Base-by-base conservation (phyloP, 2,329 filamentous ascomycete genomes). In the Ceratocystis diversiconidia region DNA sequence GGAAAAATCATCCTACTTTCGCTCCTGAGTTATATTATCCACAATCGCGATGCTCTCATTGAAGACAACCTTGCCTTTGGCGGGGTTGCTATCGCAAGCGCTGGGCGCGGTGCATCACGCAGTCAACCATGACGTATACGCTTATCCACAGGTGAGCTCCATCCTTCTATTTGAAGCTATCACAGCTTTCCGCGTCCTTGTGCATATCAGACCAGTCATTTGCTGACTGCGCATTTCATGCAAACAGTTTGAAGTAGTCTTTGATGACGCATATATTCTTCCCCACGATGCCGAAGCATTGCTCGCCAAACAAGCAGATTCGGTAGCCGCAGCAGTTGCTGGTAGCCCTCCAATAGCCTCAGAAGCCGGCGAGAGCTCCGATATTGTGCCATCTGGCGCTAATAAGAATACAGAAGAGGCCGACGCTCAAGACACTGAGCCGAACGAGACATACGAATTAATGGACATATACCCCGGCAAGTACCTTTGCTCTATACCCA, bases 401-500 rank as follows among this genome's bases (percentile, higher is more conserved):
- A 8, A 12, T 1, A 30, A 22, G 7, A 28, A 41, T 5, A 12
- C 57, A 8, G 17, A 55, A 17, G 15, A 22, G n/a, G 28, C 62
- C 25, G 43, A 41, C 17, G 43, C 41, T 19, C 70, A 70, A 57
- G 71, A 71, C 3, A 68, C 63, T 46, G 71, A 32, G 28, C 25
- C 28, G 6, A 28, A 61, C 22, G 71, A 71, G 69, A 79, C 76
- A 3, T 92, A 92, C 74, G 89, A 96, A 75, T 77, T 88, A 63
- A 85, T 96, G 78, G 83, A 85, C 65, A 78, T 92, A 65, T 78
- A 86, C 15, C 83, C 83, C 0, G 82, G 85, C 68, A 83, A 82
- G 57, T 95, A 92, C 71, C 82, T 96, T n/a, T 96, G 92, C 76
- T 84, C 87, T 59, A 88, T 96, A 59, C 92, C 92, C 1, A 77